Percentiles rank a stretch among this genome's conserved stretches.
phyloP scores from a whole-genome alignment of 352 stramenopile species.

The Halophytophthora polymorphica region DNA sequence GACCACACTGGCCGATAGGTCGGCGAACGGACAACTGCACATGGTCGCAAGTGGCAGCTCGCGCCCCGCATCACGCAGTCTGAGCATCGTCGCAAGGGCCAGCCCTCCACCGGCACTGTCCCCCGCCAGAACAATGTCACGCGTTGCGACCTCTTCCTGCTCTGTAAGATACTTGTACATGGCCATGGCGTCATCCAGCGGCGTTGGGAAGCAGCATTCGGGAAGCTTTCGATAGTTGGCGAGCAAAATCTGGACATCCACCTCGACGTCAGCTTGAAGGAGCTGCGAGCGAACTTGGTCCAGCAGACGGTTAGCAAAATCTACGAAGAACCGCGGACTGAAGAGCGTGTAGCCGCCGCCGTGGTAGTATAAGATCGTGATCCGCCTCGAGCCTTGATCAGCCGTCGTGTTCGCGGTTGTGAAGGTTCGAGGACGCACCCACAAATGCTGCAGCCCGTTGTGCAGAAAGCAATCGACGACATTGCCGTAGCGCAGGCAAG shows the following conservation, averaged over 20 bases:
- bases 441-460: slow-evolving; percentile 51
- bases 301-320: slow-evolving; percentile 41
- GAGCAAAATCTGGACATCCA: slow-evolving; percentile 49
- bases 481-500: slow-evolving; percentile 25
- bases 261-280: background rate
- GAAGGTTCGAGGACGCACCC: slow-evolving; percentile 37
- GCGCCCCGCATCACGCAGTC: slow-evolving; percentile 21
- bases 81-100: slow-evolving; percentile 38
- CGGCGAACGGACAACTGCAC: slow-evolving; percentile 48
- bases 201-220: slow-evolving; percentile 34
- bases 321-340: slow-evolving; percentile 47
- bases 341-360: slow-evolving; percentile 57
- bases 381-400: slow-evolving; percentile 5
- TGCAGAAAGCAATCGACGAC: slow-evolving; percentile 27
- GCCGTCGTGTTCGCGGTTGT: background rate
- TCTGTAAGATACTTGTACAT: slow-evolving; percentile 46
- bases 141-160: slow-evolving; percentile 20
- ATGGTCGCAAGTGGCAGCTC: slow-evolving; percentile 32
- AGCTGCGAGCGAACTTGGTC: slow-evolving; percentile 18
- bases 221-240: slow-evolving; percentile 69
- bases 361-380: slow-evolving; percentile 60
- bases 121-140: slow-evolving; percentile 38
- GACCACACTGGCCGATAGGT: slow-evolving; percentile 27
- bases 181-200: slow-evolving; percentile 42
- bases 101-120: slow-evolving; percentile 56